Conservation (phyloP, 2,329 filamentous ascomycete genomes). For the Mariannaea sp. region DNA sequence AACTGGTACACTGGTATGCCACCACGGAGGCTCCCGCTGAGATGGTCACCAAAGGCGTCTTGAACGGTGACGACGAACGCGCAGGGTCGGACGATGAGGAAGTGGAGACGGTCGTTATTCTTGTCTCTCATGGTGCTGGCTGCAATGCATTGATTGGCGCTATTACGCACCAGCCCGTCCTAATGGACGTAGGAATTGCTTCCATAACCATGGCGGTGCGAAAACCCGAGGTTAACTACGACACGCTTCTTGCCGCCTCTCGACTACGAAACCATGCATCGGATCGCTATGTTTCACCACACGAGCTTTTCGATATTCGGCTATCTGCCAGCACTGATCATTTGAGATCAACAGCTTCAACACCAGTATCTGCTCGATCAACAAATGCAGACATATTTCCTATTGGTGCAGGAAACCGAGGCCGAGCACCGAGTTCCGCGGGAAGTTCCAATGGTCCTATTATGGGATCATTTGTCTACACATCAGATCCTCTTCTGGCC, state of each 20-base stretch:
- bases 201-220: slow-evolving; percentile 87
- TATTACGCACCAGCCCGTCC: slow-evolving; percentile 86
- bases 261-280: slow-evolving; percentile 29
- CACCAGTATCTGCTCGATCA: slow-evolving; percentile 42
- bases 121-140: slow-evolving; percentile 93
- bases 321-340: slow-evolving; percentile 78
- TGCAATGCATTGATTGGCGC: slow-evolving; percentile 95
- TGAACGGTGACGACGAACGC: slow-evolving; percentile 42
- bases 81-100: slow-evolving; percentile 59
- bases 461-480: slow-evolving; percentile 46
- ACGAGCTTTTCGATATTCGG: slow-evolving; percentile 73
- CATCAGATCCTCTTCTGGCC: slow-evolving; percentile 48
- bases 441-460: slow-evolving; percentile 31
- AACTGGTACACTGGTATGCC: slow-evolving; percentile 83
- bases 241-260: slow-evolving; percentile 40
- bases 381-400: slow-evolving; percentile 39
- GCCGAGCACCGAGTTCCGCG: slow-evolving; percentile 35
- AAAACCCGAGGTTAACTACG: slow-evolving; percentile 53
- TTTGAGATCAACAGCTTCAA: slow-evolving; percentile 54
- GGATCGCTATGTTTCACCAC: slow-evolving; percentile 50
- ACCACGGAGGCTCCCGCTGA: slow-evolving; percentile 57
- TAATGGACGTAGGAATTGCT: slow-evolving; percentile 88
- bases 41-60: slow-evolving; percentile 47
- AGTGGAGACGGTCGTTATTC: slow-evolving; percentile 77
- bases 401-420: slow-evolving; percentile 22